These are phyloP conservation scores for Amanita jacksonii DNA, from an alignment of 768 basidiomycete genomes.

Conservation along the genomic window DNA sequence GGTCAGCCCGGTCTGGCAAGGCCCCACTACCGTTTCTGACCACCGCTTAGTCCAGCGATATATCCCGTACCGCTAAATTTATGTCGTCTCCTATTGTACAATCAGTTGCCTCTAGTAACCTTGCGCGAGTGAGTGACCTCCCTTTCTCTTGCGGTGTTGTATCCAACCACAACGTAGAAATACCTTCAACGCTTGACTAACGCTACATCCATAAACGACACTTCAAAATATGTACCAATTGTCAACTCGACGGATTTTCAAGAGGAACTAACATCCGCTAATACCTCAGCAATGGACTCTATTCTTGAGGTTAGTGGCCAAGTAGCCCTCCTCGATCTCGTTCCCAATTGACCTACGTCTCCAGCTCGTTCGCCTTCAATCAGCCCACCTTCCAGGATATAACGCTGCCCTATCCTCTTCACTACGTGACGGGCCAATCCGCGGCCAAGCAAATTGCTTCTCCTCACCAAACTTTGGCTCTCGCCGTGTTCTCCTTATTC, in stretches of 20 bases:
- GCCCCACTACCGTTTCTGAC: not conserved
- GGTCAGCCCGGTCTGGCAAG: slow-evolving; percentile 21
- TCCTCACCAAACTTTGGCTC: slow-evolving; percentile 35
- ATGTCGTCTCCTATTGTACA: slow-evolving; percentile 75
- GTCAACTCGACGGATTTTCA: not conserved
- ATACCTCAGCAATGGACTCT: slow-evolving; percentile 17
- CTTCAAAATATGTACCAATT: slow-evolving; percentile 10
- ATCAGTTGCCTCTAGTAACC: slow-evolving; percentile 48
- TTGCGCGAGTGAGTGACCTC: slow-evolving; percentile 42
- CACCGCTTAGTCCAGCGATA: slow-evolving; percentile 40
- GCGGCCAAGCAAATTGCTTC: slow-evolving; percentile 50
- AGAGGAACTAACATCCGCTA: not conserved
- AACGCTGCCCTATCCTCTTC: slow-evolving; percentile 73
- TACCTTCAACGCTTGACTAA: slow-evolving; percentile 45
- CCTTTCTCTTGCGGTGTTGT: not conserved
- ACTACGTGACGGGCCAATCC: slow-evolving; percentile 61
- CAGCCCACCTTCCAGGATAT: slow-evolving; percentile 65
- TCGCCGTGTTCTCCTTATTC: slow-evolving; percentile 51
- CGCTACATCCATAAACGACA: slow-evolving; percentile 10
- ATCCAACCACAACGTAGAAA: slow-evolving; percentile 22
- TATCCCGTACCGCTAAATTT: slow-evolving; percentile 67
- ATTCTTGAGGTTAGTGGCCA: slow-evolving; percentile 34
- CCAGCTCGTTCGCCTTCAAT: slow-evolving; percentile 69
- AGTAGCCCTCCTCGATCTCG: not conserved
- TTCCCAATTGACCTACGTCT: not conserved